Base-by-base conservation (phyloP, 2,329 filamentous ascomycete genomes). In the Septoria linicola region DNA sequence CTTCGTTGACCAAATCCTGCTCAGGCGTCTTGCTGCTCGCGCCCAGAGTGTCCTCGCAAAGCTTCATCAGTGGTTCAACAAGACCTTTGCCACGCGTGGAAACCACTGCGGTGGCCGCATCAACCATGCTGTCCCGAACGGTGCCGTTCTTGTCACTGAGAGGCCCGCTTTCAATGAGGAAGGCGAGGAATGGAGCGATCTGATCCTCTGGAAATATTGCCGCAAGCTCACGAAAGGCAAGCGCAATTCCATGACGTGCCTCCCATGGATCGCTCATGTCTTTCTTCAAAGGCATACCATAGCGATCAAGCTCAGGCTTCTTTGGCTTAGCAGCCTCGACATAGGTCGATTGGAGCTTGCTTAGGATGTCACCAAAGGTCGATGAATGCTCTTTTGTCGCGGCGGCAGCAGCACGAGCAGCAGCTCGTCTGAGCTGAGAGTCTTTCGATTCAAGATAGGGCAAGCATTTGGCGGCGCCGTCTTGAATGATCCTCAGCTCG, bases 231-330 rank as follows among this genome's bases (percentile, higher is more conserved):
- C 84, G 89, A 73, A 96, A 95, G 2, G 90, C 85, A 17, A 90
- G 79, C 7, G 89, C 92, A 62, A 96, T 85, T 48, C 93, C 93
- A 64, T 95, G 91, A 59, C 95, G 82, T 10, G 83, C 82, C 69
- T 96, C 90, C 92, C 92, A 99, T 1, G 86, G 87, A 70, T 99
- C 93, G 4, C 87, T 81, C 8, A 90, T 76, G 59, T 97, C 89
- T 66, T 86, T 84, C 72, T 95, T 97, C 64, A 84, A 86, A 2
- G 89, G 88, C 88, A 99, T 96, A 47, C 95, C 93, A 66, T 89
- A 97, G 58, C 92, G 87, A 66, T 99, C 92, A 32, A 92, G 83
- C 63, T 92, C 84, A 8, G 90, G 89, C 40, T 87, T 81, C 53
- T 87, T 84, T 1, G 90, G 88, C 68, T 93, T 95, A 5, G 88